A percentile compares a stretch with the other conserved stretches of the same genome.
Conservation (phyloP, 345 rosid genomes). For the Abelmoschus esculentus region DNA sequence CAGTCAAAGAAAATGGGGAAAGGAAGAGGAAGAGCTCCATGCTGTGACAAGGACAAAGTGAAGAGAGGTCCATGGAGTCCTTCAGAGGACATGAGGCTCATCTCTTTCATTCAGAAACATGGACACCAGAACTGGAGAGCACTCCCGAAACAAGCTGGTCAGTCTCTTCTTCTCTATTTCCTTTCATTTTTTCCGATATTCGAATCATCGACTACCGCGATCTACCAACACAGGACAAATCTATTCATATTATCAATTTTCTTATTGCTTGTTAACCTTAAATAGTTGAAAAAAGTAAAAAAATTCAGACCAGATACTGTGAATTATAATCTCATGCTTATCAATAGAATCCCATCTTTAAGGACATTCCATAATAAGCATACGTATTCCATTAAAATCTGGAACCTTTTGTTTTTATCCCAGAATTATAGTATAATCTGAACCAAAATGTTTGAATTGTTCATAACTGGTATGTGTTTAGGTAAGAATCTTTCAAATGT, state of each 20-base stretch:
- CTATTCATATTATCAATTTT: not conserved
- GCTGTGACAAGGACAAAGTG: conserved; percentile 79
- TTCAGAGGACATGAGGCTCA: conserved; percentile 72
- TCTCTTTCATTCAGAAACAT: conserved; percentile 64
- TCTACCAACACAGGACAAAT: not conserved
- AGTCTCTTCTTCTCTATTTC: not conserved
- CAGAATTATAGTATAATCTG: not conserved
- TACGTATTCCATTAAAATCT: too few relatives aligned
- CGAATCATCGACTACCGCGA: not conserved
- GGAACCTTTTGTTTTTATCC: too few relatives aligned
- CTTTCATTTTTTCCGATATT: too few relatives aligned
- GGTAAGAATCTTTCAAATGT: too few relatives aligned
- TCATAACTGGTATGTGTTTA: not conserved
- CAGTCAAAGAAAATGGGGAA: conserved; percentile 10
- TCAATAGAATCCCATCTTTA: not conserved
- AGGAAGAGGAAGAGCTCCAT: conserved; percentile 60
- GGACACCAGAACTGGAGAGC: conserved; percentile 95
- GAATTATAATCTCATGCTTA: not conserved
- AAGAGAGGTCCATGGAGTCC: conserved; percentile 97
- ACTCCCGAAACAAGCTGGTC: conserved; percentile 89
- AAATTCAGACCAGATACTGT: not conserved
- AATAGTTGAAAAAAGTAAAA: too few relatives aligned
- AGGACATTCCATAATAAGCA: not conserved
- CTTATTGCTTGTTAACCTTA: not conserved
- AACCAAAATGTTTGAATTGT: not conserved